A percentile compares a stretch with the other conserved stretches of the same genome.
phyloP scores from a whole-genome alignment of 164 flowering plant species.

The Brasenia schreberi region DNA sequence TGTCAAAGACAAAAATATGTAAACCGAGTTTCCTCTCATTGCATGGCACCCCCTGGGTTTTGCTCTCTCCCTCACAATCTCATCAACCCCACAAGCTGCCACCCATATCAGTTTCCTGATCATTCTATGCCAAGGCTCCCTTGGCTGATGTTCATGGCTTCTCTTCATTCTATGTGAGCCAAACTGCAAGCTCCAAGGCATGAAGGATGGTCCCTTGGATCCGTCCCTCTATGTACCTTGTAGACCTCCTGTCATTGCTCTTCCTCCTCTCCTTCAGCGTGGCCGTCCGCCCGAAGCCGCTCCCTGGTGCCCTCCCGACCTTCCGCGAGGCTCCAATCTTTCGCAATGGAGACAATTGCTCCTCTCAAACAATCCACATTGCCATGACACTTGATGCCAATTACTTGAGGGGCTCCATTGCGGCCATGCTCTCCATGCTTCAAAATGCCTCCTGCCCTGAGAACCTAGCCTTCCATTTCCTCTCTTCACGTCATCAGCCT shows the following conservation, averaged over 20 bases:
- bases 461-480: constrained; percentile 52
- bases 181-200: not conserved
- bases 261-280: constrained; percentile 14
- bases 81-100: not conserved
- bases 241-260: constrained; percentile 2
- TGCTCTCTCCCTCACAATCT: constrained; percentile 1
- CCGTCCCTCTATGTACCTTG: not conserved
- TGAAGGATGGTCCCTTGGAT: constrained; percentile 1
- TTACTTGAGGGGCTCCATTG: constrained; percentile 65
- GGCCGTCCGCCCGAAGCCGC: constrained; percentile 11
- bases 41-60: not conserved
- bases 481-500: constrained; percentile 17
- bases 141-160: not conserved
- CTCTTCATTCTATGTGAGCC: not conserved
- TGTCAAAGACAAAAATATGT: too few relatives aligned
- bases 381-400: constrained; percentile 64
- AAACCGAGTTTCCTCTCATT: not conserved
- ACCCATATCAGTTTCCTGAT: not conserved
- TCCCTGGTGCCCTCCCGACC: constrained; percentile 12
- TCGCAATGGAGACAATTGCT: constrained; percentile 38
- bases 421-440: constrained; percentile 49
- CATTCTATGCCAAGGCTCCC: not conserved
- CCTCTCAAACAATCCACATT: constrained; percentile 24
- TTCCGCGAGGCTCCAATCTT: constrained; percentile 69
- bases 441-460: constrained; percentile 69